Base-by-base conservation (phyloP, 2,329 filamentous ascomycete genomes). In the Talaromyces piceae region DNA sequence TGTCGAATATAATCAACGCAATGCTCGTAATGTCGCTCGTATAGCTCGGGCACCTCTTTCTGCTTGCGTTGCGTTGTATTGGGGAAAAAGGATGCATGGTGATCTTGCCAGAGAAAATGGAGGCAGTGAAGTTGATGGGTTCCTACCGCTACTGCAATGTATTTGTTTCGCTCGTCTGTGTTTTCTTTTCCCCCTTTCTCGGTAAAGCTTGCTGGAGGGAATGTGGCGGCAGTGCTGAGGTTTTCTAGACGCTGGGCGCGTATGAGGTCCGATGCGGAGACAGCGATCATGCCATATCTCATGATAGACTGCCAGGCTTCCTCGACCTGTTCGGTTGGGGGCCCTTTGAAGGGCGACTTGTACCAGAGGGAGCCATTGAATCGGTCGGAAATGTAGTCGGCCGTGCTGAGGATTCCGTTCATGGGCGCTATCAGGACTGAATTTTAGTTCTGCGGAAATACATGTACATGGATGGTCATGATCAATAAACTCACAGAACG, bases 101-200 rank as follows among this genome's bases (percentile, higher is more conserved):
- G 48, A n/a, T 50, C 48, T 37, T 50, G 37, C 48, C 48, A 50
- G 18, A 50, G 25, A 8, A 18, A 43, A 13, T 44, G 39, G 4
- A 50, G 48, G 18, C 48, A 50, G 26, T 50, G 48, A 8, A 50
- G 48, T 23, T 50, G 48, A 23, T 50, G 48, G 13, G 48, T 50
- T 22, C 39, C 48, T 18, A 43, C 27, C 8, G 41, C 26, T 30
- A 50, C 41, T 7, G 37, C 39, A 16, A 50, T 22, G 48, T 45
- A 50, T 13, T 46, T 46, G 26, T 43, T 45, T 20, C 25, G 16
- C 33, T 43, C 37, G n/a, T 23, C 37, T 7, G 26, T 7, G 2
- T 26, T 27, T 27, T 18, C 23, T 20, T 25, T 30, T 20, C 6
- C 26, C 23, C 25, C 11, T n/a, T 9, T 41, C 7, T 22, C n/a